Conservation (phyloP, 2,329 filamentous ascomycete genomes). For the Fusarium nelsonii region DNA sequence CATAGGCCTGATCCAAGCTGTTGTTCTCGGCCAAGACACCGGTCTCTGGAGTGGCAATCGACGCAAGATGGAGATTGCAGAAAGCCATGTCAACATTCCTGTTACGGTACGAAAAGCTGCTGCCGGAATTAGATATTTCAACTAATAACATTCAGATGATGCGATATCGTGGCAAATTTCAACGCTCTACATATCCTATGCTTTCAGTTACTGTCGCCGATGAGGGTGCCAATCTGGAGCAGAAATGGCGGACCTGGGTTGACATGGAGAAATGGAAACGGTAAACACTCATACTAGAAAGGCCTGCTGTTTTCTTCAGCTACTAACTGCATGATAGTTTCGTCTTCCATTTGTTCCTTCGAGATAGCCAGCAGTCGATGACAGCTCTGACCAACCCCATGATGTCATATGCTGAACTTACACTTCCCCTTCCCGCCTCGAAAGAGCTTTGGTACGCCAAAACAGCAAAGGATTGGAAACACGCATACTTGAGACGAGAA, state of each 20-base stretch:
- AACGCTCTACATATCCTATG: constrained; percentile 64
- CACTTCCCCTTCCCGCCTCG: constrained; percentile 72
- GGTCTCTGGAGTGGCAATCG: constrained; percentile 68
- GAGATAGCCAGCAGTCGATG: constrained; percentile 76
- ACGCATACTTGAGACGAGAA: constrained; percentile 62
- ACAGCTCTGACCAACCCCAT: constrained; percentile 72
- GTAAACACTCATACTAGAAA: constrained; percentile 45
- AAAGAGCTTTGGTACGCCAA: constrained; percentile 75
- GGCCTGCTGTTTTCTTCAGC: background rate
- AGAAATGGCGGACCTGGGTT: constrained; percentile 75
- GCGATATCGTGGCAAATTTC: constrained; percentile 69
- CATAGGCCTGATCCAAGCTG: constrained; percentile 62
- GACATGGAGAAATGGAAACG: constrained; percentile 75
- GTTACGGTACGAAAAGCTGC: constrained; percentile 55
- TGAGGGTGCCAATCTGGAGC: constrained; percentile 66
- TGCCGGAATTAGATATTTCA: background rate
- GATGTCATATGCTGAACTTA: constrained; percentile 77
- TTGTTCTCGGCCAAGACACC: constrained; percentile 63
- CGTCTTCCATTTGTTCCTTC: constrained; percentile 72
- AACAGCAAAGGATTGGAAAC: constrained; percentile 74
- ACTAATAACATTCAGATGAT: constrained; percentile 59
- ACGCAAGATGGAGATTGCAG: constrained; percentile 68
- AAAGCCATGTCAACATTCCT: constrained; percentile 62
- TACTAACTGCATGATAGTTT: constrained; percentile 58
- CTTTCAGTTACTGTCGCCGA: constrained; percentile 67